These are phyloP conservation scores for Elaeis guineensis DNA, from an alignment of 176 grass and related monocot species.

Conservation along the genomic window DNA sequence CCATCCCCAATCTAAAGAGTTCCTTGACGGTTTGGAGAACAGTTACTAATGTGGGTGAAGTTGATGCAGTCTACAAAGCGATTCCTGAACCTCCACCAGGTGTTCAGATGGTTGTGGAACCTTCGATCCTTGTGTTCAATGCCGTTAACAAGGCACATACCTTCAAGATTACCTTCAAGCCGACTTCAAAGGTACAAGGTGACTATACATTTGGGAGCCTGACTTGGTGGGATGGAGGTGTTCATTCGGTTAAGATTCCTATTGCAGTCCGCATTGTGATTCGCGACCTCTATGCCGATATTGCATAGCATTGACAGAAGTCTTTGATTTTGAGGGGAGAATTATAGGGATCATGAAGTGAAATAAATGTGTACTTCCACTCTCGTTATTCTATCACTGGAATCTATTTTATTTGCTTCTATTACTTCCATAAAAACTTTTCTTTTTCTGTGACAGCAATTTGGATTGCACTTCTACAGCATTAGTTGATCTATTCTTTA, in stretches of 20 bases:
- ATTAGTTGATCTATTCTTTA: no score
- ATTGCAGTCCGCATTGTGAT: conserved; percentile 33
- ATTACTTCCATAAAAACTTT: no score
- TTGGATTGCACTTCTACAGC: no score
- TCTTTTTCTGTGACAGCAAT: no score
- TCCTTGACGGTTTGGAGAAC: conserved; percentile 18
- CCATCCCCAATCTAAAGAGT: conserved; percentile 45
- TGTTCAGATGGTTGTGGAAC: conserved; percentile 34
- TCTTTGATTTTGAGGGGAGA: no score
- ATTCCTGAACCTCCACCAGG: conserved; percentile 25
- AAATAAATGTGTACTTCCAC: no score
- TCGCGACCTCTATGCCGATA: conserved; percentile 37
- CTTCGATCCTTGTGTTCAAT: conserved; percentile 22
- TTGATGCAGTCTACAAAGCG: conserved; percentile 30
- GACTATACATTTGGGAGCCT: conserved; percentile 46
- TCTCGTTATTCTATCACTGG: no score
- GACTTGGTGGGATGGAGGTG: conserved; percentile 26
- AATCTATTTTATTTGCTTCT: no score
- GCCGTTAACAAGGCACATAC: conserved; percentile 4
- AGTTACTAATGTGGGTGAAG: conserved; percentile 48
- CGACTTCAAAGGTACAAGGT: conserved; percentile 25
- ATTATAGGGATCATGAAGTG: no score
- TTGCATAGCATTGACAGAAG: conserved; percentile 3
- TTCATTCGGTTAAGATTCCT: conserved; percentile 31
- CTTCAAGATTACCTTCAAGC: conserved; percentile 40